Evolutionary conservation across 129 eudicot species (phyloP), one percentile per base, ranked within the genome.

Genomic region (Pulicaria dysenterica): DNA sequence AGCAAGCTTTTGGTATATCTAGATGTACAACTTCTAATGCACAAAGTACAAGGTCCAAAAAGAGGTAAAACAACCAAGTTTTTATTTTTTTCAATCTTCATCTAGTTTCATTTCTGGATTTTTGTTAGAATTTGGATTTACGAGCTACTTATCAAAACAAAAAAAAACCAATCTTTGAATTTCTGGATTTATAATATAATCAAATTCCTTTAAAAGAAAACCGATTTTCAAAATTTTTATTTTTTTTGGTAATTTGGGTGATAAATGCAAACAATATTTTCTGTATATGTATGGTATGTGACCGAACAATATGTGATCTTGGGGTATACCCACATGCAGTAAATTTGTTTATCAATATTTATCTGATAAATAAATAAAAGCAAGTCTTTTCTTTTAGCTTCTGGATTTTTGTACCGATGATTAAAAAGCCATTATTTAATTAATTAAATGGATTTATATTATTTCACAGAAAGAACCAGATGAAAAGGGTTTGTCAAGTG

Each of bases 401-500:
- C 43, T 71, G 41, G 59, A 55, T 24, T 53, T 60, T 24, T 49
- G 45, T 45, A 24, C 31, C 2, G 31, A 24, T 24, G 31, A 24
- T 24, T 24, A 24, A 24, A 24, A 24, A 24, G 31, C 31, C 31
- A 24, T 70, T 42, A 3, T 8, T 4, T 53, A 19, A 45, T 75
- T 47, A 47, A 70, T 64, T 85, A 73, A 73, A 60, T 47, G 17
- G n/a, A 24, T 42, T 48, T 42, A 15, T 8, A 49, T 60, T 51
- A 10, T 12, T 58, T 86, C 12, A 45, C 84, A 90, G 97, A 80
- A 94, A 90, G 77, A 88, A 86, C 61, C 86, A 90, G 79, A 60
- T 84, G 91, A 94, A 94, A 77, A 90, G 77, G 81, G 96, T 94
- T 10, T 88, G 97, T 16, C 96, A 94, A 74, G 97, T 94, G 13